phyloP scores from a whole-genome alignment of 768 basidiomycete species.

The Mycena epipterygia region DNA sequence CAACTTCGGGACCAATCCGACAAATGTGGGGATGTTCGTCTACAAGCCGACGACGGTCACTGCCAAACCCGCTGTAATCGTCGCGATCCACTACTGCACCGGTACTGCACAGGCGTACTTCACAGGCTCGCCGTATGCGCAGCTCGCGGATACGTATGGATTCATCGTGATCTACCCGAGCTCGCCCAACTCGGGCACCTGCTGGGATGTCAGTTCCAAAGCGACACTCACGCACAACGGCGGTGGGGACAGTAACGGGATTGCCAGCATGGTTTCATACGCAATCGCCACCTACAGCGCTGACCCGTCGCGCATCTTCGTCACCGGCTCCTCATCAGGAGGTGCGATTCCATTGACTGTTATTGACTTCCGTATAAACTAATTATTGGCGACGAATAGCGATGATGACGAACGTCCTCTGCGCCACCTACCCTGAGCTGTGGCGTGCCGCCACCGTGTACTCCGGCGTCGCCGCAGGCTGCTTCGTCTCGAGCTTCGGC shows the following conservation, averaged over 20 bases:
- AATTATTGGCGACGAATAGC: constrained; percentile 35
- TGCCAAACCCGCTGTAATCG: constrained; percentile 59
- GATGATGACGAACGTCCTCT: constrained; percentile 73
- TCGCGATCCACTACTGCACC: constrained; percentile 67
- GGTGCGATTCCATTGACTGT: constrained; percentile 36
- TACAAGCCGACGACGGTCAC: constrained; percentile 57
- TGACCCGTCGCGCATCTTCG: constrained; percentile 62
- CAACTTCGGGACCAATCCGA: constrained; percentile 66
- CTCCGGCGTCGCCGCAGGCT: constrained; percentile 68
- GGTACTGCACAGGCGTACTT: constrained; percentile 68
- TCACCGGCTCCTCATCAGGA: constrained; percentile 66
- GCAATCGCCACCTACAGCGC: constrained; percentile 64
- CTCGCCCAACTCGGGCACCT: constrained; percentile 58
- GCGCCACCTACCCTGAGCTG: constrained; percentile 68
- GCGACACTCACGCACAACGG: constrained; percentile 68
- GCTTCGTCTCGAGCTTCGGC: constrained; percentile 54
- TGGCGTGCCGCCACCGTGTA: constrained; percentile 63
- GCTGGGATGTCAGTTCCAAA: constrained; percentile 66
- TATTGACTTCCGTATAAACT: no score
- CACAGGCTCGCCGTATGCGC: constrained; percentile 61
- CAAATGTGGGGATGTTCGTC: constrained; percentile 62
- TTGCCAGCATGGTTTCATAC: constrained; percentile 61
- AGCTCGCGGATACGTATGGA: constrained; percentile 61
- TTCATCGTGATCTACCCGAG: constrained; percentile 67
- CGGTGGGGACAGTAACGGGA: constrained; percentile 68